Percentiles rank a stretch among this genome's conserved stretches.
These are phyloP conservation scores for Sporothrix euskadiensis DNA, from an alignment of 2,329 filamentous ascomycete species.

Conservation along the genomic window DNA sequence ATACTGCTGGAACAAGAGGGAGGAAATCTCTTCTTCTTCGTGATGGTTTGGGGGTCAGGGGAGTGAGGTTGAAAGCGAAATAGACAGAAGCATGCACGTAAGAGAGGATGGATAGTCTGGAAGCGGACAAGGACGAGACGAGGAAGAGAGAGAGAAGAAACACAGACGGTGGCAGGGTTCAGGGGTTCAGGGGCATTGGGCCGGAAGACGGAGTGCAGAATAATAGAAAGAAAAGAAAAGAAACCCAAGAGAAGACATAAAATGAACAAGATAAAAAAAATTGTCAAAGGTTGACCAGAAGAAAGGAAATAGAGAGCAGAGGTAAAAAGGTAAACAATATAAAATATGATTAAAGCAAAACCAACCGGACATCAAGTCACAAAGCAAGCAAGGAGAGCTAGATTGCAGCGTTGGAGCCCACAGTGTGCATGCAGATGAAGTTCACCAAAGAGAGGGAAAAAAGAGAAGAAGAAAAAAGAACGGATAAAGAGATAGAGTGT, in stretches of 20 bases:
- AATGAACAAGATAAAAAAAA: not conserved
- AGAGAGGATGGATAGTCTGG: not conserved
- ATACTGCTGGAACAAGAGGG: not conserved
- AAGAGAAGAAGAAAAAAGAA: not conserved
- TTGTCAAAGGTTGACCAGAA: not conserved
- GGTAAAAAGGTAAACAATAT: not conserved
- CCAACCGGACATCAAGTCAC: not conserved
- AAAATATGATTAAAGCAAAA: not conserved
- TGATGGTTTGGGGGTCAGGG: not conserved
- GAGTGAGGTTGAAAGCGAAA: not conserved
- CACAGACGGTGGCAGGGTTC: conserved; percentile 27
- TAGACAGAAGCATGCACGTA: not conserved
- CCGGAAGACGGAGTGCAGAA: not conserved
- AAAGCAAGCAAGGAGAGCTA: conserved; percentile 4
- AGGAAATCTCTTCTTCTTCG: not conserved
- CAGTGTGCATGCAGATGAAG: not conserved
- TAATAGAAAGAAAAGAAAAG: not conserved
- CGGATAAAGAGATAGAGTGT: conserved; percentile 14
- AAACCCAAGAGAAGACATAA: not conserved
- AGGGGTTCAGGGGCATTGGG: conserved; percentile 24
- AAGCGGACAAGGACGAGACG: conserved; percentile 1
- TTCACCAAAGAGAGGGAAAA: not conserved
- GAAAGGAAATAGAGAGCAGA: not conserved
- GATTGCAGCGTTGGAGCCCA: conserved; percentile 7
- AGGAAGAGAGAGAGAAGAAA: conserved; percentile 15